These are phyloP conservation scores for Ceriops decandra DNA, from an alignment of 345 rosid species.

Conservation along the genomic window DNA sequence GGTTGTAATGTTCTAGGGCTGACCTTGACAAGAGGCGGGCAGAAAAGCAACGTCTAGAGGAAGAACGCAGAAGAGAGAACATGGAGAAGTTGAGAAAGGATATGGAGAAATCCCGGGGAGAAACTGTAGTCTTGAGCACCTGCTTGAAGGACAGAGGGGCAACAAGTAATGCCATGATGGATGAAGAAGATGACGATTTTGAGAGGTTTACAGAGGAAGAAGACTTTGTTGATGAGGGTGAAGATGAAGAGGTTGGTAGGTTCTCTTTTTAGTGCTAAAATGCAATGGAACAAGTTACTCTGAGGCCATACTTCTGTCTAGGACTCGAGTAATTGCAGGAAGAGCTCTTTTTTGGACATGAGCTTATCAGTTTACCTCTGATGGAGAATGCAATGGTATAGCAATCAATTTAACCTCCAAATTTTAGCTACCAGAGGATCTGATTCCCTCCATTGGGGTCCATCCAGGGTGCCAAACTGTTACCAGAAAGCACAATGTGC, in stretches of 20 bases:
- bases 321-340: background rate
- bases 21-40: constrained; percentile 72
- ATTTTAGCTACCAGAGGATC: too few species aligned
- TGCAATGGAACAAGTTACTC: background rate
- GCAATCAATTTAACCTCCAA: too few species aligned
- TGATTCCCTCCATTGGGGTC: too few species aligned
- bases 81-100: constrained; percentile 66
- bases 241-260: constrained; percentile 51
- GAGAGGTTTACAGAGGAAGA: constrained; percentile 35
- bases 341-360: too few species aligned
- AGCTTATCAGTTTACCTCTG: too few species aligned
- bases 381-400: too few species aligned
- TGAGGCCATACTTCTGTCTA: background rate
- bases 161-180: constrained; percentile 33
- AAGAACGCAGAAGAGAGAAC: constrained; percentile 49
- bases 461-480: too few species aligned
- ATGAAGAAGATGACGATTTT: constrained; percentile 27
- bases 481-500: too few species aligned
- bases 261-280: constrained; percentile 27
- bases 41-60: constrained; percentile 69
- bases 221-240: constrained; percentile 52
- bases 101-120: constrained; percentile 67
- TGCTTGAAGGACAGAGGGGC: constrained; percentile 47
- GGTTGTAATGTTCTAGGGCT: constrained; percentile 36
- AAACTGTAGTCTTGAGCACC: constrained; percentile 63